Percentiles rank a stretch among this genome's conserved stretches.
Evolutionary conservation across 2,329 filamentous ascomycete species (phyloP).

Genomic region (Hypoxylon sp.): DNA sequence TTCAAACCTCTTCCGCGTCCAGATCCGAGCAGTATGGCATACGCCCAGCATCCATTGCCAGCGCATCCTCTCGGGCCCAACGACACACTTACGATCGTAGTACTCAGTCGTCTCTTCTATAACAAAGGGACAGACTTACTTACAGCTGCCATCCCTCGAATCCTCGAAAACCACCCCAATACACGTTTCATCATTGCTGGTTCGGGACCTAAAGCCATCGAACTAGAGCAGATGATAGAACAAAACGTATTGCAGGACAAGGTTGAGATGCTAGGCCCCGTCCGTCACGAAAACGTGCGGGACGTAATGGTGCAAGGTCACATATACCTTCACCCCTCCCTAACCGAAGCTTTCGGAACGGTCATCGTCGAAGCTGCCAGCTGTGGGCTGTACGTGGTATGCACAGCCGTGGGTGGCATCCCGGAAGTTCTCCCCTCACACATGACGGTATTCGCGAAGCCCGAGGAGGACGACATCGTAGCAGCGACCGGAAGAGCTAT

Average conservation of each 20-base stretch:
- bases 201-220: slow-evolving; percentile 95
- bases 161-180: slow-evolving; percentile 88
- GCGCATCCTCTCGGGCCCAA: slow-evolving; percentile 80
- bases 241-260: slow-evolving; percentile 93
- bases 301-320: slow-evolving; percentile 98
- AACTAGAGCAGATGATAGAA: slow-evolving; percentile 98
- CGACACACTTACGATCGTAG: slow-evolving; percentile 94
- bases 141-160: slow-evolving; percentile 94
- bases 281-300: slow-evolving; percentile 95
- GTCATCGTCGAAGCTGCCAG: slow-evolving; percentile 97
- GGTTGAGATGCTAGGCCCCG: slow-evolving; percentile 89
- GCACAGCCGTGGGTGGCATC: slow-evolving; percentile 95
- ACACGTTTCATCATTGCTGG: slow-evolving; percentile 97
- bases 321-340: slow-evolving; percentile 93
- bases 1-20: slow-evolving; percentile 78
- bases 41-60: slow-evolving; percentile 62
- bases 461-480: slow-evolving; percentile 95
- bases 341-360: slow-evolving; percentile 97
- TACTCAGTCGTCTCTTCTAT: slow-evolving; percentile 97
- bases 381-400: slow-evolving; percentile 96
- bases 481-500: slow-evolving; percentile 91
- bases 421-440: slow-evolving; percentile 94
- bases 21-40: slow-evolving; percentile 54
- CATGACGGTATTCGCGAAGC: slow-evolving; percentile 98
- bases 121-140: slow-evolving; percentile 98